Conservation (phyloP, 106 monocot genomes). For the Allium fistulosum region DNA sequence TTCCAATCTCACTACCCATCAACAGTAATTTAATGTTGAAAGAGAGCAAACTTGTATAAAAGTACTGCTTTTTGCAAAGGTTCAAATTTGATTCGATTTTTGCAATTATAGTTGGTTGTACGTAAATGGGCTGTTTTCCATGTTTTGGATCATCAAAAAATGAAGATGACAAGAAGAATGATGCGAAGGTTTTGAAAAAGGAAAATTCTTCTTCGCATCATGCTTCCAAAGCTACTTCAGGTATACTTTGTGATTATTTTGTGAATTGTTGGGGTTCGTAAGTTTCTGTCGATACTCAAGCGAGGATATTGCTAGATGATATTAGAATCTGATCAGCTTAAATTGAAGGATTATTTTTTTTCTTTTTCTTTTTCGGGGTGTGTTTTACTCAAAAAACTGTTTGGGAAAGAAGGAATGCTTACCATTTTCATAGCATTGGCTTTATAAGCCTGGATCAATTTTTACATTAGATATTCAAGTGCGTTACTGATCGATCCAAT, state of each 20-base stretch:
- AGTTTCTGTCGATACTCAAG: not conserved
- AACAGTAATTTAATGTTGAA: not conserved
- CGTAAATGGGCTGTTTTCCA: constrained; percentile 12
- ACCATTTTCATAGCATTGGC: too few species aligned
- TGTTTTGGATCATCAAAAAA: constrained; percentile 9
- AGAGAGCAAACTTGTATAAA: not conserved
- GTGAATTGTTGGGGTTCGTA: not conserved
- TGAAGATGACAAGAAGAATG: constrained; percentile 3
- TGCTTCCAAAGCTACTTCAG: constrained; percentile 3
- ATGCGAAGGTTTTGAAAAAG: constrained; percentile 6
- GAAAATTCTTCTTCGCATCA: constrained; percentile 5
- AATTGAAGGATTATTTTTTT: too few species aligned
- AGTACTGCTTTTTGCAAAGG: not conserved
- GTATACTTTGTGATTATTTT: not conserved
- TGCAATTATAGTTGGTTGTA: not conserved
- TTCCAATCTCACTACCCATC: not conserved
- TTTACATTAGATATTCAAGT: too few species aligned
- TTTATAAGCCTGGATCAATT: too few species aligned
- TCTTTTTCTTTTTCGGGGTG: too few species aligned
- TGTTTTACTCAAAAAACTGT: too few species aligned
- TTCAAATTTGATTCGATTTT: not conserved
- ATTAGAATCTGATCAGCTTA: too few species aligned
- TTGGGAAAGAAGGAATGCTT: too few species aligned
- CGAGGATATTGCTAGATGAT: not conserved
- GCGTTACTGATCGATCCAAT: not conserved